Evolutionary conservation across 2,329 filamentous ascomycete species (phyloP).

Genomic region (Penicillium sp.): DNA sequence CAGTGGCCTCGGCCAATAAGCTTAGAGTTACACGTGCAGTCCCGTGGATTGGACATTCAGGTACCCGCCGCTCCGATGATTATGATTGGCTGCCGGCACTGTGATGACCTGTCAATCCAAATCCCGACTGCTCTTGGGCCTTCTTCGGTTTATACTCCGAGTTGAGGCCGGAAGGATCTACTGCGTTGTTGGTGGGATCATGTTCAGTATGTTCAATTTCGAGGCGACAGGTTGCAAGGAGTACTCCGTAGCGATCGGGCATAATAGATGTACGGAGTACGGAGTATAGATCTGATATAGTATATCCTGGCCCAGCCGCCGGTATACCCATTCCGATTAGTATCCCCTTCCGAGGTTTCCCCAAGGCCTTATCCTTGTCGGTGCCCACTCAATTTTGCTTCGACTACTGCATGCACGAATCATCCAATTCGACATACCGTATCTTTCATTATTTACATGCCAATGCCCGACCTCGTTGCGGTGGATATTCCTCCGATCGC

Average conservation of each 20-base stretch:
- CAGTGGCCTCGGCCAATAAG: constrained; percentile 17
- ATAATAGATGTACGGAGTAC: too few relatives aligned
- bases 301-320: too few relatives aligned
- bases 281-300: too few relatives aligned
- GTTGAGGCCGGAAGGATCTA: too few relatives aligned
- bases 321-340: too few relatives aligned
- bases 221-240: too few relatives aligned
- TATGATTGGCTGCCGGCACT: constrained; percentile 18
- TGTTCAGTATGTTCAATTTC: too few relatives aligned
- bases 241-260: too few relatives aligned
- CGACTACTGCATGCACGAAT: neutral
- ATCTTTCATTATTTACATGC: constrained; percentile 1
- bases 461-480: neutral
- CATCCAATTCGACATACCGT: neutral
- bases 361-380: neutral
- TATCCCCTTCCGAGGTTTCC: too few relatives aligned
- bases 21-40: constrained; percentile 10
- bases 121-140: constrained; percentile 2
- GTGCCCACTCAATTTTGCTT: neutral
- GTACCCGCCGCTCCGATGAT: constrained; percentile 19
- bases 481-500: too few relatives aligned
- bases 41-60: constrained; percentile 22
- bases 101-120: constrained; percentile 25
- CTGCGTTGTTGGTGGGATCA: too few relatives aligned
- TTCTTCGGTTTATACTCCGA: neutral